Conservation (phyloP, 179 eudicot species). For the Silene noctiflora region DNA sequence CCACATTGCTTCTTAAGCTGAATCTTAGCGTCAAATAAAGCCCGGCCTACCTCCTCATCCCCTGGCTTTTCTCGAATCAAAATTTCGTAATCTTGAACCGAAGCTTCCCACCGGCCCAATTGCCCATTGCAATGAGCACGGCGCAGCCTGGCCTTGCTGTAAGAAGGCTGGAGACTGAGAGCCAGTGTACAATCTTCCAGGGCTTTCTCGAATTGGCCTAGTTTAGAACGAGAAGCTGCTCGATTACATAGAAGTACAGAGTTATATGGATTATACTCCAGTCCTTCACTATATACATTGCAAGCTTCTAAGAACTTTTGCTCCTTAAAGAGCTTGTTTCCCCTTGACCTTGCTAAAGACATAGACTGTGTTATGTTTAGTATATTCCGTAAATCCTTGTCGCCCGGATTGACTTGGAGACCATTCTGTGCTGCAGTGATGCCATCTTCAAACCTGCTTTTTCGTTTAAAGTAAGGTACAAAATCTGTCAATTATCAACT, state of each 20-base stretch:
- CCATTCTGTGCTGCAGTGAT: slow-evolving; percentile 40
- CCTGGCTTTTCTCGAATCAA: slow-evolving; percentile 44
- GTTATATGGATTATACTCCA: slow-evolving; percentile 54
- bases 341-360: slow-evolving; percentile 46
- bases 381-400: slow-evolving; percentile 26
- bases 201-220: slow-evolving; percentile 60
- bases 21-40: slow-evolving; percentile 32
- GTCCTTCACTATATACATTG: slow-evolving; percentile 48
- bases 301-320: slow-evolving; percentile 47
- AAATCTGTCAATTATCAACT: no score
- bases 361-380: slow-evolving; percentile 35
- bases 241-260: slow-evolving; percentile 59
- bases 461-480: no score
- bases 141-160: slow-evolving; percentile 63
- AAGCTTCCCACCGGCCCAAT: slow-evolving; percentile 61
- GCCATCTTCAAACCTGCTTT: slow-evolving; percentile 57
- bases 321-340: slow-evolving; percentile 53
- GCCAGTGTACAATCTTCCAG: slow-evolving; percentile 59
- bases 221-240: slow-evolving; percentile 61
- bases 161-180: slow-evolving; percentile 51
- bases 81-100: slow-evolving; percentile 56
- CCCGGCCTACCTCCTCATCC: slow-evolving; percentile 48
- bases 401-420: slow-evolving; percentile 30
- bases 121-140: slow-evolving; percentile 59
- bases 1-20: slow-evolving; percentile 30